Percentiles rank a stretch among this genome's conserved stretches.
Conservation (phyloP, 208 protist genomes). For the Leishmania major region DNA sequence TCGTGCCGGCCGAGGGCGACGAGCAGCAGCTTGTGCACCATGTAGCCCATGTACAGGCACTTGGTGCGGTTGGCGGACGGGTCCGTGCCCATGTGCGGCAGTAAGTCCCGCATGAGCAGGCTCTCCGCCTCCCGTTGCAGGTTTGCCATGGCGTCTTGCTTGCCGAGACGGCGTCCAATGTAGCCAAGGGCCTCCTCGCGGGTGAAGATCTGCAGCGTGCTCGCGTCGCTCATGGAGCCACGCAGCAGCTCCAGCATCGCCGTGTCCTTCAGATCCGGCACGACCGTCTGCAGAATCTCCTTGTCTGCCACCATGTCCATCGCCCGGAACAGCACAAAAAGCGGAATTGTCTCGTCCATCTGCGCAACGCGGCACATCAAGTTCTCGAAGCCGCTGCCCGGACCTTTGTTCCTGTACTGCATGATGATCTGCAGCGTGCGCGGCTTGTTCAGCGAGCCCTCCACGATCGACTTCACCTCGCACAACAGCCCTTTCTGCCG, state of each 20-base stretch:
- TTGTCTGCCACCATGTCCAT: conserved; percentile 96
- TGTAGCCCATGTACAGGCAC: conserved; percentile 97
- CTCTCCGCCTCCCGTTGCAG: conserved; percentile 93
- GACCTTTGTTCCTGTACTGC: conserved; percentile 92
- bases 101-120: conserved; percentile 91
- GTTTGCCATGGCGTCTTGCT: conserved; percentile 80
- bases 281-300: conserved; percentile 95
- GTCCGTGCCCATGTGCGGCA: conserved; percentile 89
- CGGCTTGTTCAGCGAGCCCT: conserved; percentile 85
- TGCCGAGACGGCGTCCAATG: conserved; percentile 93
- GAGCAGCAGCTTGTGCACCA: conserved; percentile 97
- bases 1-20: conserved; percentile 85
- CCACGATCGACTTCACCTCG: conserved; percentile 96
- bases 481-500: conserved; percentile 93
- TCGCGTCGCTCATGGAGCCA: conserved; percentile 94
- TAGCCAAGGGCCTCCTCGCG: conserved; percentile 95
- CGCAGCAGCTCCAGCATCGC: conserved; percentile 88
- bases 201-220: conserved; percentile 89
- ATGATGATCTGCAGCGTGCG: conserved; percentile 95
- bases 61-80: conserved; percentile 92
- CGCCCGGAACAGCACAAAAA: conserved; percentile 97
- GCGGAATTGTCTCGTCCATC: conserved; percentile 81
- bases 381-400: conserved; percentile 92
- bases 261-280: conserved; percentile 83
- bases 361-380: conserved; percentile 93